phyloP scores from a whole-genome alignment of 1,284 basidiomycete species.

The Tetrapyrgos nigripes region DNA sequence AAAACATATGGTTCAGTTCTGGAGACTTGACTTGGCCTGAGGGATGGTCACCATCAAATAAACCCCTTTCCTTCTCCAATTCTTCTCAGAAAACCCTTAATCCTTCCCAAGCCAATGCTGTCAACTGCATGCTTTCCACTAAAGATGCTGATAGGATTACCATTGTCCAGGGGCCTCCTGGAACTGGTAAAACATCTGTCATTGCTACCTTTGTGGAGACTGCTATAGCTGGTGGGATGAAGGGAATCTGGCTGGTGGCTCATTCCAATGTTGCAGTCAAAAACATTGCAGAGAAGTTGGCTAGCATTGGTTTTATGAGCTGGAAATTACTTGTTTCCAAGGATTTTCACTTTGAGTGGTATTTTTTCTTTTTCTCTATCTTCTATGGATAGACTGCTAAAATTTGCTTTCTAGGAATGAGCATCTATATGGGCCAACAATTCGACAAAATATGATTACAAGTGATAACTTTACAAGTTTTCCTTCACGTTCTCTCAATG shows the following conservation, averaged over 20 bases:
- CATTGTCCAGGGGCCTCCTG: constrained; percentile 65
- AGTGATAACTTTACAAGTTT: constrained; percentile 49
- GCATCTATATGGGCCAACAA: constrained; percentile 58
- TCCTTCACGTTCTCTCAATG: constrained; percentile 36
- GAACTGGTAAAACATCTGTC: constrained; percentile 68
- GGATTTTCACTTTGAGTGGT: constrained; percentile 64
- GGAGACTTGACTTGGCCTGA: constrained; percentile 50
- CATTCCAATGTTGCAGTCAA: constrained; percentile 69
- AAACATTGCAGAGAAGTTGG: constrained; percentile 57
- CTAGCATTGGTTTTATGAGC: constrained; percentile 35
- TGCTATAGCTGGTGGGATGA: constrained; percentile 36
- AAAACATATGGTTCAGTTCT: constrained; percentile 56
- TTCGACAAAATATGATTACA: constrained; percentile 53
- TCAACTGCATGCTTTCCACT: constrained; percentile 56
- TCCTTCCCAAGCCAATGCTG: constrained; percentile 57
- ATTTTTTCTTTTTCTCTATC: constrained; percentile 24
- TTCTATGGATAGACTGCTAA: constrained; percentile 10
- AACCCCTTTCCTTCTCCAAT: too few relatives aligned
- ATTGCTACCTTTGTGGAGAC: constrained; percentile 64
- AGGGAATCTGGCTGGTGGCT: constrained; percentile 74
- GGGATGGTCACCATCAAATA: too few relatives aligned
- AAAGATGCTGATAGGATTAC: constrained; percentile 49
- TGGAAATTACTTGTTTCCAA: constrained; percentile 52
- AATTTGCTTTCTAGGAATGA: constrained; percentile 64
- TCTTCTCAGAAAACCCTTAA: constrained; percentile 49